These are phyloP conservation scores for Saccharomycodes ludwigii DNA, from an alignment of 805 yeast species.

Conservation along the genomic window DNA sequence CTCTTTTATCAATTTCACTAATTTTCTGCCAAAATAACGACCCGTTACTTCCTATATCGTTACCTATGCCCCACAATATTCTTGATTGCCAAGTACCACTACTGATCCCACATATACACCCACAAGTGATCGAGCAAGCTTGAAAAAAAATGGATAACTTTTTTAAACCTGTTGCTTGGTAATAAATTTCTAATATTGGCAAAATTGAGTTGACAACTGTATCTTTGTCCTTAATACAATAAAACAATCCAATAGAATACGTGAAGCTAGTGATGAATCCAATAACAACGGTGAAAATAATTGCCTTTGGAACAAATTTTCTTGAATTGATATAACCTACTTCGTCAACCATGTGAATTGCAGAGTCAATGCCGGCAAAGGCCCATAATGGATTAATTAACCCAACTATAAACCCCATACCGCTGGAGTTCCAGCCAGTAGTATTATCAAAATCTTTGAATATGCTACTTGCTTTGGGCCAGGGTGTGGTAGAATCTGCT, in stretches of 20 bases:
- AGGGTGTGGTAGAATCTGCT: constrained; percentile 28
- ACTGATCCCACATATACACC: constrained; percentile 46
- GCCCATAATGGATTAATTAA: constrained; percentile 60
- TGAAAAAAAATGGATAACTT: constrained; percentile 45
- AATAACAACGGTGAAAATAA: constrained; percentile 49
- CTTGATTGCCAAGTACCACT: constrained; percentile 61
- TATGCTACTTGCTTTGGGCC: constrained; percentile 39
- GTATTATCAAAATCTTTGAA: constrained; percentile 40
- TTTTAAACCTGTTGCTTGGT: constrained; percentile 41
- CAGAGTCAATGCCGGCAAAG: constrained; percentile 55
- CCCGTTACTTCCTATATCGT: constrained; percentile 51
- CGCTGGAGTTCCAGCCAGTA: constrained; percentile 50
- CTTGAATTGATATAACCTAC: constrained; percentile 10
- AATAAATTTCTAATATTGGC: constrained; percentile 51
- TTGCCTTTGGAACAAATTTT: constrained; percentile 47
- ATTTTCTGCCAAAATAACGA: constrained; percentile 24
- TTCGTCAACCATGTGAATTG: constrained; percentile 65
- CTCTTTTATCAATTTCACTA: constrained; percentile 20
- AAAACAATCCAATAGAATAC: constrained; percentile 45
- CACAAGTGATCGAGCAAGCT: constrained; percentile 37
- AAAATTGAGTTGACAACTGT: constrained; percentile 34
- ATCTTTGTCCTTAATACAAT: constrained; percentile 41
- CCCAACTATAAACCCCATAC: constrained; percentile 59
- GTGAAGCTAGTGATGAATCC: constrained; percentile 50
- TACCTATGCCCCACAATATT: constrained; percentile 54